Conservation (phyloP, 1,284 basidiomycete species). For the Pseudozyma flocculosa region DNA sequence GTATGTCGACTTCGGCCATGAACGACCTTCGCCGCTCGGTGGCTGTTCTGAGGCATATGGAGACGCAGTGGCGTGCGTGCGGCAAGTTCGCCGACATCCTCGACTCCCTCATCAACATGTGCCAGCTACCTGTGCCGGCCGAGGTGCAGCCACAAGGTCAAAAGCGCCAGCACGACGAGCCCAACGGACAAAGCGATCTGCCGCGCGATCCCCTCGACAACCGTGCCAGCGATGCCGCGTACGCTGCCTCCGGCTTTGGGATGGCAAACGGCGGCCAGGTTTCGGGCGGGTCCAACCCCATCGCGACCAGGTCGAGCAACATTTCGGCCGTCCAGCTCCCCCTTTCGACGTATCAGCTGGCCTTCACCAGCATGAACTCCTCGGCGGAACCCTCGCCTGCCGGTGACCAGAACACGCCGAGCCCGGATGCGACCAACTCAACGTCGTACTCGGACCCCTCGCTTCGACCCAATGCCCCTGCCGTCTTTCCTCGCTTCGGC, state of each 20-base stretch:
- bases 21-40: conserved; percentile 41
- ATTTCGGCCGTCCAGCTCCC: conserved; percentile 9
- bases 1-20: conserved; percentile 35
- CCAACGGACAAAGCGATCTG: conserved; percentile 2
- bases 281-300: no score
- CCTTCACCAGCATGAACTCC: conserved; percentile 15
- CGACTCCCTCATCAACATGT: conserved; percentile 29
- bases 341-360: conserved; percentile 29
- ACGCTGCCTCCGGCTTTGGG: no score
- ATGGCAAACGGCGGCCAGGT: no score
- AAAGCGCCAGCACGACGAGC: conserved; percentile 21
- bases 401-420: background rate
- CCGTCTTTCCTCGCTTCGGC: background rate
- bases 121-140: conserved; percentile 19
- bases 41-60: conserved; percentile 34
- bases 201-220: background rate
- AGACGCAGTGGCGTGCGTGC: conserved; percentile 36
- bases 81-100: conserved; percentile 36
- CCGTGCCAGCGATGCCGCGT: no score
- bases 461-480: background rate
- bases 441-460: background rate
- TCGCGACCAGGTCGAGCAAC: background rate
- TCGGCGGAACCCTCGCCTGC: conserved; percentile 19
- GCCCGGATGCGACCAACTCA: background rate
- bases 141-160: conserved; percentile 18